Percentiles rank a stretch among this genome's conserved stretches.
Conservation (phyloP, 2,329 filamentous ascomycete genomes). For the Aspergillus spinulosporus region DNA sequence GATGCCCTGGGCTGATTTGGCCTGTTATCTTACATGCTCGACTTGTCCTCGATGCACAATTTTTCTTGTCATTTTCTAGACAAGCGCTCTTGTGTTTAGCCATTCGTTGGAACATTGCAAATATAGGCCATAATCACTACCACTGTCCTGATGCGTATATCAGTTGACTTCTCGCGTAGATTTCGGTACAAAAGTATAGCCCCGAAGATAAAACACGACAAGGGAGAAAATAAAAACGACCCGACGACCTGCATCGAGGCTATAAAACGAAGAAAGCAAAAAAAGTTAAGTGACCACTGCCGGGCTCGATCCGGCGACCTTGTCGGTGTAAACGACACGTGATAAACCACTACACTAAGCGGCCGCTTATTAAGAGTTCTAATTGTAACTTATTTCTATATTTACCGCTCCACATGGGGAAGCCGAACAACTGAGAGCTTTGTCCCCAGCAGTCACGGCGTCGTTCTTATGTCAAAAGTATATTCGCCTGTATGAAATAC, state of each 20-base stretch:
- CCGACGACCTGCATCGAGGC: slow-evolving; percentile 22
- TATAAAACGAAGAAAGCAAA: background rate
- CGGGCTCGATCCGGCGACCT: slow-evolving; percentile 36
- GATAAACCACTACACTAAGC: slow-evolving; percentile 22
- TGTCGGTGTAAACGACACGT: slow-evolving; percentile 41
- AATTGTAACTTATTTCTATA: background rate
- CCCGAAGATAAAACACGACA: too few species aligned
- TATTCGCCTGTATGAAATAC: too few species aligned
- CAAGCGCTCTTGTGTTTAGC: background rate
- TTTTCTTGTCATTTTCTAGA: slow-evolving; percentile 1
- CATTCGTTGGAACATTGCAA: background rate
- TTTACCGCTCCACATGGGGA: too few species aligned
- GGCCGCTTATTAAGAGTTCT: slow-evolving; percentile 2
- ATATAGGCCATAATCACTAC: background rate
- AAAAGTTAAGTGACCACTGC: slow-evolving; percentile 13
- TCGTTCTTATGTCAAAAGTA: too few species aligned
- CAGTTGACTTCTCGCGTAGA: background rate
- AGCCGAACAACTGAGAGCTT: too few species aligned
- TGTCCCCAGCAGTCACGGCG: too few species aligned
- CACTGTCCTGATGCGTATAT: background rate
- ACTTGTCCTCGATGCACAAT: background rate
- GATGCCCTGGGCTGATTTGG: slow-evolving; percentile 9
- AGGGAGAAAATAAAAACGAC: slow-evolving; percentile 18
- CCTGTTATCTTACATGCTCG: slow-evolving; percentile 9
- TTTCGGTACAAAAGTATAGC: too few species aligned